Evolutionary conservation across 2,329 filamentous ascomycete genomes (phyloP), one percentile per base, ranked within the genome.

Genomic region (Harringtonia aguacate): DNA sequence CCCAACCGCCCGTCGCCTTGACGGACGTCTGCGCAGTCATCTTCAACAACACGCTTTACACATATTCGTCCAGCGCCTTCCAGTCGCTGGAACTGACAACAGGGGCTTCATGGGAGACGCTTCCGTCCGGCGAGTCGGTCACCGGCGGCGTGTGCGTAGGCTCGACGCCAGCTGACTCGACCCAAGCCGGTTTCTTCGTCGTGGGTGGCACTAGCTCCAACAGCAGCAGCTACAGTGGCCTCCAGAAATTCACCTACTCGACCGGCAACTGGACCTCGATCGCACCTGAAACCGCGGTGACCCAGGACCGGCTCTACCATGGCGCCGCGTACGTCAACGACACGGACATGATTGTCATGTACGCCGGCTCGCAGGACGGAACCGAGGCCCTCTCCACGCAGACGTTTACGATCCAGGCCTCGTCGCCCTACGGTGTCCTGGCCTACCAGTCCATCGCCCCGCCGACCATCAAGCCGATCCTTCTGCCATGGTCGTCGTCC

Each of bases 1-100:
- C 87, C 39, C 66, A 78, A 56, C 87, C 88, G 42, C 67, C 75
- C 43, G 72, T 79, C 58, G 69, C 81, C 50, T 67, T 95, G 59
- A 75, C 79, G 61, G 79, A 81, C 62, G 80, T 86, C 56, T 97
- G 90, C 65, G 87, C 88, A 46, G 77, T 84, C 56, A 74, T 95
- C 49, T 72, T 86, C 67, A 72, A 88, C 58, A 81, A 88, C 61
- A 87, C 80, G 13, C 77, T 97, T 43, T 97, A 94, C 66, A 80
- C 84, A 37, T 94, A 86, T 61, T 86, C 86, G 7, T 65, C 78
- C 9, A 65, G 76, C 38, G 84, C 79, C 24, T 89, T 97, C 55
- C 77, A 88, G 59, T 83, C 84, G 9, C 64, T 97, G 51, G 63
- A 71, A 13, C 65, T 97, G 50, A 64, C 75, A 50, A 63, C 79